Evolutionary conservation across 768 basidiomycete species (phyloP).

Genomic region (Russula sp.): DNA sequence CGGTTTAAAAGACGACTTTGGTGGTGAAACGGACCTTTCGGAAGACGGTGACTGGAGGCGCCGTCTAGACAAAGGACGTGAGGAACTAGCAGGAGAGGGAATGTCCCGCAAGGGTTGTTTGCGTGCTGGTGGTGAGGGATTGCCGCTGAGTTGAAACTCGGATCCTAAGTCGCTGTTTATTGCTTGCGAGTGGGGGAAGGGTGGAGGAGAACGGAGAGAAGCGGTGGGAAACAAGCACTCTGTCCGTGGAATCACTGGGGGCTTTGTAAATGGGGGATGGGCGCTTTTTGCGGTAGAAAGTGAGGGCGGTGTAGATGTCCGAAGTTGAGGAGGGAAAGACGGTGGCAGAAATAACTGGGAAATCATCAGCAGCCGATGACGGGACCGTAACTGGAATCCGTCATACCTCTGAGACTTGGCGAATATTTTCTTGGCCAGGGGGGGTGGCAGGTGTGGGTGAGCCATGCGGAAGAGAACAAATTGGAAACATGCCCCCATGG

Average conservation of each 20-base stretch:
- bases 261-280: constrained; percentile 9
- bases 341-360: constrained; percentile 19
- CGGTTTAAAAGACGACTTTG: neutral
- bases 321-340: constrained; percentile 21
- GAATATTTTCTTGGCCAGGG: constrained; percentile 2
- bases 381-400: neutral
- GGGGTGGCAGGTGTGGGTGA: neutral
- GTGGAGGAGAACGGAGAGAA: constrained; percentile 6
- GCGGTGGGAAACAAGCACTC: neutral
- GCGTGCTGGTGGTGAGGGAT: neutral
- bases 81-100: neutral
- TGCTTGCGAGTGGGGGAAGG: constrained; percentile 17
- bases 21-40: neutral
- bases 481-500: neutral
- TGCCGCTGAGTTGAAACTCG: neutral
- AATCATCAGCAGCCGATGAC: neutral
- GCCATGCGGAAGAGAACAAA: neutral
- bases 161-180: neutral
- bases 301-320: constrained; percentile 16
- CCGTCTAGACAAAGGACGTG: neutral
- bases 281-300: neutral
- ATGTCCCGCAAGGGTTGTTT: neutral
- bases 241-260: constrained; percentile 11
- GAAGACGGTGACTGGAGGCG: neutral
- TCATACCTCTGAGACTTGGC: constrained; percentile 16